Evolutionary conservation across 78 protist genomes (phyloP), one percentile per base, ranked within the genome.

Genomic region (Polysphondylium violaceum): DNA sequence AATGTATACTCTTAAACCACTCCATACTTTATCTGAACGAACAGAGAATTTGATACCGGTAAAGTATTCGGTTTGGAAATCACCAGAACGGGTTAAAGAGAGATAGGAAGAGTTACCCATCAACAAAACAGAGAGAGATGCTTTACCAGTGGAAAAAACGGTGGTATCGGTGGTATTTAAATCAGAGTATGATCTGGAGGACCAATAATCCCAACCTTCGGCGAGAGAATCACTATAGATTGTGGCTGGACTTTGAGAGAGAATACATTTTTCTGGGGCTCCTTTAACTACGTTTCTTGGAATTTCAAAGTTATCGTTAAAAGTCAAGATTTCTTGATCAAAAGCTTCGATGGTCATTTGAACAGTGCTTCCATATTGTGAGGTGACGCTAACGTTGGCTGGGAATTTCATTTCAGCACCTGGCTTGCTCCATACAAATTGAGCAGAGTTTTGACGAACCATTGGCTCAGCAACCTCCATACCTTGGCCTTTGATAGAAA

Each of bases 401-500:
- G 88, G 88, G 88, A 78, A 78, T 51, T 9, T 33, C 59, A 78
- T 78, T 29, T 55, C 41, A 17, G n/a, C 33, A 6, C 74, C 88
- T 21, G 47, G 31, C 23, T 64, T 25, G 16, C 58, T 51, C 88
- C 88, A 78, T 23, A 56, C 36, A 41, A 78, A 78, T 38, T 63
- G 47, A 0, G 88, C 71, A 64, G 56, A 33, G 19, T 68, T 68
- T 65, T 78, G 88, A 40, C 88, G 50, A 11, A 35, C 29, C 88
- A 78, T 78, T 47, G n/a, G 0, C 7, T 25, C 55, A 9, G 73
- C 17, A 12, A 35, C 2, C 3, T 12, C 23, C 73, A 63, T 63
- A 51, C n/a, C 36, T 25, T 43, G 23, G 0, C 76, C 68, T 65
- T 78, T 33, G 38, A 78, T 78, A 33, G 76, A 51, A 17, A 78